A percentile compares a stretch with the other conserved stretches of the same genome.
phyloP scores from a whole-genome alignment of 1,139 yeast species.

The Debaryomyces nepalensis region DNA sequence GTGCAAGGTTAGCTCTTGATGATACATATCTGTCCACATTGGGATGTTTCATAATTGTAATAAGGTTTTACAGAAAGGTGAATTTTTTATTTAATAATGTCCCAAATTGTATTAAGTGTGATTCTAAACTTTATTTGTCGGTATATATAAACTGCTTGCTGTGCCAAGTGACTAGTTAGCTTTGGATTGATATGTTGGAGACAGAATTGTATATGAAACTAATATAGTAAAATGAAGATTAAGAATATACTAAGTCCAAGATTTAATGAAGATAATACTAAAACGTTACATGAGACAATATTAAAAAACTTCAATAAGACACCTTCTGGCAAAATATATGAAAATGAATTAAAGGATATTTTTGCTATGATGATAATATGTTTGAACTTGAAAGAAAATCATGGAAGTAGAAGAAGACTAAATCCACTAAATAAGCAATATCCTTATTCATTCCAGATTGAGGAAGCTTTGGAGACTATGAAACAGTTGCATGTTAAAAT shows the following conservation, averaged over 20 bases:
- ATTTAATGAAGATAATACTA: conserved; percentile 1
- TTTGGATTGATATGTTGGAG: too few relatives aligned
- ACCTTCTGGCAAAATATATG: conserved; percentile 54
- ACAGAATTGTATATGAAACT: not conserved
- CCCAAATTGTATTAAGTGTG: not conserved
- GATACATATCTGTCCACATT: conserved; percentile 2
- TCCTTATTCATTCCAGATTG: conserved; percentile 59
- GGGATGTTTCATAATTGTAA: conserved; percentile 6
- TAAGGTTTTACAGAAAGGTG: not conserved
- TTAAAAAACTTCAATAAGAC: conserved; percentile 51
- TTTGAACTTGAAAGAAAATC: conserved; percentile 42
- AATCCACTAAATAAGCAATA: conserved; percentile 25
- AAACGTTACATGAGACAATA: conserved; percentile 46
- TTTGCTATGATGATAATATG: conserved; percentile 57
- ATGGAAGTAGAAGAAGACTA: conserved; percentile 15
- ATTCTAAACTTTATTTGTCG: not conserved
- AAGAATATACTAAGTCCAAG: not conserved
- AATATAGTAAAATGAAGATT: not conserved
- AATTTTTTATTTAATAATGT: not conserved
- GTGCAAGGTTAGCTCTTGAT: not conserved
- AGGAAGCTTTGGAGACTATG: conserved; percentile 59
- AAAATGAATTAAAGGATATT: conserved; percentile 61
- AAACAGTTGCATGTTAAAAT: conserved; percentile 51
- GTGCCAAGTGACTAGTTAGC: too few relatives aligned
- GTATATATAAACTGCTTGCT: not conserved